Base-by-base conservation (phyloP, 768 basidiomycete species). In the Clathrus columnatus region DNA sequence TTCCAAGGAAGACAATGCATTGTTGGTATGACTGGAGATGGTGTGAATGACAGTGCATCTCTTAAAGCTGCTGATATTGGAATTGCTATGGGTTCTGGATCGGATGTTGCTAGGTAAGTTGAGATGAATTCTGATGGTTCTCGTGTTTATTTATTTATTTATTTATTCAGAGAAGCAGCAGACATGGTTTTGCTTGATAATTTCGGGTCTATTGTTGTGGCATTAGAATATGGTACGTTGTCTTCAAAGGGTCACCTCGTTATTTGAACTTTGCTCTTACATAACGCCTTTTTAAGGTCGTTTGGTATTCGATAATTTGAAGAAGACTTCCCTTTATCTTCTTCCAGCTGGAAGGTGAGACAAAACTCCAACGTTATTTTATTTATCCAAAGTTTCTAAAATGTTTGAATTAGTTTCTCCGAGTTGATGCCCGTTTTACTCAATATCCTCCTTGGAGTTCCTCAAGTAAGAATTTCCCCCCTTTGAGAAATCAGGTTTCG, bases 21-120 rank as follows among this genome's bases (percentile, higher is more conserved):
- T 1, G 81, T 83, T 5, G 82, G 79, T 1, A 81, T 83, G 56
- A 84, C 83, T 4, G 83, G 84, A 2, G 83, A 85, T 63, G 83
- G 83, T 26, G 80, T 81, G 0, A 82, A 82, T 58, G 80, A 82
- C 61, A 76, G 77, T 0, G 77, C 81, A 0, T 76, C 81, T 2
- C 67, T 83, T 51, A 80, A 79, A 57, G 77, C 77, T 26, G 80
- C 81, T 1, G 76, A 86, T 60, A 77, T 81, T 48, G 83, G 82
- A 52, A 76, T 84, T 36, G 81, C 79, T 0, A 78, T 83, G 72
- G 81, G 78, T 8, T 66, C 69, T 21, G 76, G 77, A 1, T 76
- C 74, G 11, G 77, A 79, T 51, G 75, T 79, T 2, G 77, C 79
- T 20, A 72, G 65, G 63, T 66, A 47, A 0, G 56, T 26, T 7